phyloP scores from a whole-genome alignment of 306 rosid genomes.

The Dryas drummondii region DNA sequence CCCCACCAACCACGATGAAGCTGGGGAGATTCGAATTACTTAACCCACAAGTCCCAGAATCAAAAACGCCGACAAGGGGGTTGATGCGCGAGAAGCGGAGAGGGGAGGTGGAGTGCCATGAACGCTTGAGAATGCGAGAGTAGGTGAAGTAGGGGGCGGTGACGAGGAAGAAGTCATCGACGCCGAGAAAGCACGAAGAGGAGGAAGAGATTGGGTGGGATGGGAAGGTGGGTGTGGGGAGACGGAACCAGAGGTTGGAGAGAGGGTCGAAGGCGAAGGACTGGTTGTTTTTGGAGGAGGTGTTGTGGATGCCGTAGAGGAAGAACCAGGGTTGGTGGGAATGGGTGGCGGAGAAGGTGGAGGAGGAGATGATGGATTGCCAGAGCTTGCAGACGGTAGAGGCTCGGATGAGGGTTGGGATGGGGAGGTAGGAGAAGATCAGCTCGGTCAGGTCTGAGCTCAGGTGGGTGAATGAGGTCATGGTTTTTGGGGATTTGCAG shows the following conservation, averaged over 20 bases:
- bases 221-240: constrained; percentile 42
- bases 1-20: constrained; percentile 75
- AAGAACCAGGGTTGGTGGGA: constrained; percentile 62
- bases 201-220: constrained; percentile 11
- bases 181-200: constrained; percentile 57
- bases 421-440: constrained; percentile 64
- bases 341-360: constrained; percentile 34
- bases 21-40: background rate
- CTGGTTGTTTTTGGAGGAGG: constrained; percentile 70
- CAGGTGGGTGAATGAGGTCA: constrained; percentile 50
- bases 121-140: constrained; percentile 46
- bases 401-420: constrained; percentile 50
- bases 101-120: constrained; percentile 52
- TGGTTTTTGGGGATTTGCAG: background rate
- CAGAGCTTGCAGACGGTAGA: constrained; percentile 75
- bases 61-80: constrained; percentile 75
- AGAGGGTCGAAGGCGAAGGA: constrained; percentile 79
- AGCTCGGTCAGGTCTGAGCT: constrained; percentile 58
- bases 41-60: background rate
- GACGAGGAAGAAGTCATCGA: constrained; percentile 60
- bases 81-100: constrained; percentile 65
- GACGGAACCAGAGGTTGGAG: constrained; percentile 61
- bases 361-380: constrained; percentile 55
- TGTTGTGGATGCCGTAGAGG: constrained; percentile 80
- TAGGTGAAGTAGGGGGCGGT: constrained; percentile 61